Conservation (phyloP, 2,329 filamentous ascomycete species). For the Diaporthe sp. region DNA sequence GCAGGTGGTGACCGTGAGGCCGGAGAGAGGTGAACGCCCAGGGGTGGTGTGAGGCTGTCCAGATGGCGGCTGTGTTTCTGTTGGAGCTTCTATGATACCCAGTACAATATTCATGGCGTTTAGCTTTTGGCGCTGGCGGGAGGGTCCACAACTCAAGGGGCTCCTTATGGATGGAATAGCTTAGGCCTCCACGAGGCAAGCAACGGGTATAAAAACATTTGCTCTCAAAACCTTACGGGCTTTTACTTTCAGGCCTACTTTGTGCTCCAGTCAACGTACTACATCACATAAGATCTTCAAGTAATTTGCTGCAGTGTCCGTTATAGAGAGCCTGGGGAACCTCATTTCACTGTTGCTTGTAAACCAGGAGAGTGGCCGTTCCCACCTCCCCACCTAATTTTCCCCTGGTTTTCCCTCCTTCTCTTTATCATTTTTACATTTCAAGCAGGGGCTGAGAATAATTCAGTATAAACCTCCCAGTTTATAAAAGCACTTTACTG, state of each 20-base stretch:
- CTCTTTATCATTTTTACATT: too few species aligned
- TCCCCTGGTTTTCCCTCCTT: not conserved
- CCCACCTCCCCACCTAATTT: not conserved
- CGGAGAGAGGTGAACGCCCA: not conserved
- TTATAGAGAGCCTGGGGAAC: not conserved
- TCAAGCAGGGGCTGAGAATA: too few species aligned
- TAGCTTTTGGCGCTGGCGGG: not conserved
- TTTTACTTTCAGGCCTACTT: not conserved
- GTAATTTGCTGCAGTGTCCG: too few species aligned
- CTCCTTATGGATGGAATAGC: not conserved
- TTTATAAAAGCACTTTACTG: too few species aligned
- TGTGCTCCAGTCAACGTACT: not conserved
- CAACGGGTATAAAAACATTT: not conserved
- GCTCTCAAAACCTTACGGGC: not conserved
- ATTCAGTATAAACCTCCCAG: too few species aligned
- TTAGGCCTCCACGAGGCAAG: not conserved
- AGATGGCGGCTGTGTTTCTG: constrained; percentile 1
- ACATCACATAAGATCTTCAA: not conserved
- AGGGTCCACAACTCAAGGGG: not conserved
- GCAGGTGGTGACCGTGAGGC: not conserved
- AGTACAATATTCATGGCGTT: not conserved
- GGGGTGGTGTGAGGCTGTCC: not conserved
- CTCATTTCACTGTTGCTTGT: not conserved
- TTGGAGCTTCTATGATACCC: constrained; percentile 29
- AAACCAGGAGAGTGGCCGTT: not conserved